Base-by-base conservation (phyloP, 2,329 filamentous ascomycete genomes). In the Calonectria pseudoturangicola region DNA sequence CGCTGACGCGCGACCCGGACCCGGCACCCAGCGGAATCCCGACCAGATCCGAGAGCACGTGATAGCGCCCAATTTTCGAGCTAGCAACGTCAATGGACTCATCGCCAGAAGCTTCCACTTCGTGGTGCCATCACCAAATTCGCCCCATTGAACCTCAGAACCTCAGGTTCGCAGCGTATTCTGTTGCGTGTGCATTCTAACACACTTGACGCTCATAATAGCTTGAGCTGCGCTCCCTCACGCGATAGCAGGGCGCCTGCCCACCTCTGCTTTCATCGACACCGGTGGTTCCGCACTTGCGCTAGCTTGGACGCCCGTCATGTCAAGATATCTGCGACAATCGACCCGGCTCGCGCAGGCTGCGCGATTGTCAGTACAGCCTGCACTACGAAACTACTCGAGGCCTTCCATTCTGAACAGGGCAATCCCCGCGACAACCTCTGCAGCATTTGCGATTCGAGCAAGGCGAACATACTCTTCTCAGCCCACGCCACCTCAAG, bases 241-340 rank as follows among this genome's bases (percentile, higher is more conserved):
- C 81, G 83, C 82, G 67, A 82, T 80, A 84, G 74, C 71, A 75
- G 75, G 78, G 76, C 76, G 71, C 68, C 73, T 66, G 71, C 68
- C 54, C 74, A 60, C 72, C 66, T 75, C 68, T 73, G 71, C 74
- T 74, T 58, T 70, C 73, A 70, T 77, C 75, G 76, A 77, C 75
- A 74, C 82, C 83, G 83, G 83, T 80, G 77, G 76, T 82, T 80
- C 83, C 83, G 82, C 79, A 79, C 66, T 78, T 74, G 77, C 81
- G 80, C 81, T 77, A 79, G 76, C 76, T 73, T 74, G 73, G 72
- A 78, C 75, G 75, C 75, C 77, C 77, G 79, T 83, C 84, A 94
- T 94, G 92, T 92, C 91, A 83, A 90, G 90, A 80, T 87, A 92
- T 80, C 86, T 93, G 77, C 90, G 92, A 83, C 91, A 91, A 84